Conservation (phyloP, 768 basidiomycete species). For the Leccinum incarnatum region DNA sequence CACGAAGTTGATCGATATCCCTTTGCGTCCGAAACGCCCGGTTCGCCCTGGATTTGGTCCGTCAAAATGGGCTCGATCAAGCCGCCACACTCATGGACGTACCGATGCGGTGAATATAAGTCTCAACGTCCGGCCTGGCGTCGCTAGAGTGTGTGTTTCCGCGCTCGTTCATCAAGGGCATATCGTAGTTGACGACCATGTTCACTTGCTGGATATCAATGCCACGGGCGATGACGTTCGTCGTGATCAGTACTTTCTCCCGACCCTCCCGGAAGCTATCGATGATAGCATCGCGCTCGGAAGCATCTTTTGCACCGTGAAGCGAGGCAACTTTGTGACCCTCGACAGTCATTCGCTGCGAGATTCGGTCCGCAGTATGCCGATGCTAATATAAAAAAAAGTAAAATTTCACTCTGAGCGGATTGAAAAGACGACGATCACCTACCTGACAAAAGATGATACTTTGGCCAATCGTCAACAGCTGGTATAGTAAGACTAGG, state of each 20-base stretch:
- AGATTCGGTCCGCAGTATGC: conserved; percentile 90
- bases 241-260: conserved; percentile 97
- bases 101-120: conserved; percentile 98
- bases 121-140: conserved; percentile 84
- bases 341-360: conserved; percentile 84
- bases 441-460: conserved; percentile 96
- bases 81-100: conserved; percentile 25
- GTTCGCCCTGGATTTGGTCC: conserved; percentile 76
- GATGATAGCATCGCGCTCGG: conserved; percentile 88
- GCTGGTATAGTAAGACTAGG: conserved; percentile 81
- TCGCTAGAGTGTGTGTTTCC: conserved; percentile 42
- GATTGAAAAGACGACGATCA: conserved; percentile 7
- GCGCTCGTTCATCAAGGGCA: conserved; percentile 82
- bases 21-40: conserved; percentile 95
- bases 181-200: conserved; percentile 99
- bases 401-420: neutral
- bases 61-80: neutral
- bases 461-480: conserved; percentile 94
- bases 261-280: conserved; percentile 95
- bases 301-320: conserved; percentile 89
- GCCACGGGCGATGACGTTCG: conserved; percentile 96
- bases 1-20: conserved; percentile 96
- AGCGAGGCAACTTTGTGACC: conserved; percentile 96
- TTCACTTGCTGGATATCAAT: conserved; percentile 99
- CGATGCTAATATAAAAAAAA: conserved; percentile 54